Percentiles rank a stretch among this genome's conserved stretches.
phyloP scores from a whole-genome alignment of 495 filamentous ascomycete species.

The Aspergillus saccharolyticus region DNA sequence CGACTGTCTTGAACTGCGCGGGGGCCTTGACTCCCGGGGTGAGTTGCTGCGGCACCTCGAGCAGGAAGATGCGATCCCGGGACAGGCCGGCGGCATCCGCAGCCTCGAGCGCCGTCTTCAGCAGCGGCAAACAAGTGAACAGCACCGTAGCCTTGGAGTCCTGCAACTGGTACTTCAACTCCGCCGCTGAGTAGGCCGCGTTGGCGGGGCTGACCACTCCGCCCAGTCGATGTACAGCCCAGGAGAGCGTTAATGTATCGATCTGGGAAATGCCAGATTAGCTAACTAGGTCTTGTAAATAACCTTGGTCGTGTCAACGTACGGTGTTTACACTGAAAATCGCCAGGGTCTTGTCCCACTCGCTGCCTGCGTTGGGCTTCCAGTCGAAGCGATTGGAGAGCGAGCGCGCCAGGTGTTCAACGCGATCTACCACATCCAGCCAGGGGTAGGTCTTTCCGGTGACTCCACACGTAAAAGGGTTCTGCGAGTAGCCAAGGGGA shows the following conservation, averaged over 20 bases:
- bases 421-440: constrained; percentile 59
- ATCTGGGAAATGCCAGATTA: constrained; percentile 52
- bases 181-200: constrained; percentile 69
- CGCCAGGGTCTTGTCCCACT: constrained; percentile 82
- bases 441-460: constrained; percentile 67
- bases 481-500: constrained; percentile 56
- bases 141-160: constrained; percentile 70
- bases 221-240: constrained; percentile 70
- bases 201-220: constrained; percentile 79
- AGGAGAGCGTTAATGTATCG: constrained; percentile 70
- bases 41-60: constrained; percentile 57
- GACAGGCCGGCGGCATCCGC: constrained; percentile 64
- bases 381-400: constrained; percentile 71
- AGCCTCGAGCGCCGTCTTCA: constrained; percentile 65
- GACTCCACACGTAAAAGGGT: constrained; percentile 80
- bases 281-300: too few relatives aligned
- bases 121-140: constrained; percentile 74
- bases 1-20: constrained; percentile 60
- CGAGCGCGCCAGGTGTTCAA: constrained; percentile 64
- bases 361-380: constrained; percentile 65
- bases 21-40: constrained; percentile 44
- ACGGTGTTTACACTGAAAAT: constrained; percentile 81
- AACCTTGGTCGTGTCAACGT: constrained; percentile 16
- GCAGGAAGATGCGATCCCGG: constrained; percentile 66
- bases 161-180: constrained; percentile 74